Conservation (phyloP, 495 filamentous ascomycete species). For the Podospora tetraspora region DNA sequence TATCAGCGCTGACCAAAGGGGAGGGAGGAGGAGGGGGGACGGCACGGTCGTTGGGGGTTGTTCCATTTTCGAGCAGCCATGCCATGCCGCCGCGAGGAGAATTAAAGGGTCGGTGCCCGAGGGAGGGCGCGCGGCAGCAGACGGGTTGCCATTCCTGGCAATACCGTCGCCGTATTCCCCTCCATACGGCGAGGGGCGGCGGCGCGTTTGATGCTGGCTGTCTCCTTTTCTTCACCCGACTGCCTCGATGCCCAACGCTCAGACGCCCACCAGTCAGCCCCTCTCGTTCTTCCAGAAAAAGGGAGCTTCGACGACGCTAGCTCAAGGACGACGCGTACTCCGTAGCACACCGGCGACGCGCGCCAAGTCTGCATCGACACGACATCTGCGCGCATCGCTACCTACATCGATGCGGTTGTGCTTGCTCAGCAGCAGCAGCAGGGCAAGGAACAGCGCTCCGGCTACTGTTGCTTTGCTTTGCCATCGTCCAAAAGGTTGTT, state of each 20-base stretch:
- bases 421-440: background rate
- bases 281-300: background rate
- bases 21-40: background rate
- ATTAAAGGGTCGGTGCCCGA: background rate
- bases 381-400: background rate
- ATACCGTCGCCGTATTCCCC: conserved; percentile 17
- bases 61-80: background rate
- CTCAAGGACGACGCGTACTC: background rate
- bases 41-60: background rate
- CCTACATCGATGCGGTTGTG: background rate
- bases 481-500: background rate
- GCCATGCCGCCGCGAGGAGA: background rate
- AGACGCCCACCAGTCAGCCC: background rate
- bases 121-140: background rate
- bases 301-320: background rate
- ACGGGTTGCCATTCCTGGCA: conserved; percentile 26
- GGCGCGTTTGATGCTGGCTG: background rate
- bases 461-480: background rate
- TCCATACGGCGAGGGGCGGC: background rate
- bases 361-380: background rate
- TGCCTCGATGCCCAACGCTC: background rate
- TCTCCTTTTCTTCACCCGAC: background rate
- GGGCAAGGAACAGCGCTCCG: background rate
- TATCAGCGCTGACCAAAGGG: background rate
- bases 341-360: background rate